A percentile compares a stretch with the other conserved stretches of the same genome.
Evolutionary conservation across 2,329 filamentous ascomycete species (phyloP).

Genomic region (Fusarium denticulatum): DNA sequence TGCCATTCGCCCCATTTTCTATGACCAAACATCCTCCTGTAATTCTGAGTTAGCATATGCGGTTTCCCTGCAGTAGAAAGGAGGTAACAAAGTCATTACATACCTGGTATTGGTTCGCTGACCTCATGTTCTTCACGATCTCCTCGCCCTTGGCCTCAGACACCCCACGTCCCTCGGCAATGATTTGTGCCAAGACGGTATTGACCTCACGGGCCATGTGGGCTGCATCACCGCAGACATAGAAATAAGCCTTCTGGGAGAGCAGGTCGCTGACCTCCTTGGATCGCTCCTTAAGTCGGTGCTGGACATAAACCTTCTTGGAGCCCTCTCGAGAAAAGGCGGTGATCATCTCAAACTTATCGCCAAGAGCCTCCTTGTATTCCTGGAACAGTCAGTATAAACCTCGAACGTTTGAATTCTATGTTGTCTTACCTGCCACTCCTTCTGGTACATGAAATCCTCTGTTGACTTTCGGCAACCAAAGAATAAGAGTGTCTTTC

Average conservation of each 20-base stretch:
- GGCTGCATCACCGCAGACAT: slow-evolving; percentile 96
- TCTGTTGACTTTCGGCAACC: slow-evolving; percentile 89
- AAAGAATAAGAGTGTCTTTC: slow-evolving; percentile 91
- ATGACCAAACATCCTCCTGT: slow-evolving; percentile 79
- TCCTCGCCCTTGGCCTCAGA: slow-evolving; percentile 91
- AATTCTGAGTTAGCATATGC: slow-evolving; percentile 27
- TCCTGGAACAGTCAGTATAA: slow-evolving; percentile 63
- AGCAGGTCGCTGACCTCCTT: slow-evolving; percentile 89
- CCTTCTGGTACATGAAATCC: slow-evolving; percentile 90
- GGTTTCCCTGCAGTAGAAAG: background rate
- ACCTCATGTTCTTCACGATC: slow-evolving; percentile 95
- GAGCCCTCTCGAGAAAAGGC: slow-evolving; percentile 91
- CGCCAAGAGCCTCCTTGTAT: slow-evolving; percentile 84
- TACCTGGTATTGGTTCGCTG: slow-evolving; percentile 95
- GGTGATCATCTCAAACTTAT: slow-evolving; percentile 89
- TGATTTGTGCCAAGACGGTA: slow-evolving; percentile 83
- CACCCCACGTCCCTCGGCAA: slow-evolving; percentile 83
- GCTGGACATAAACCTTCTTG: slow-evolving; percentile 97
- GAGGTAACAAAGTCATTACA: slow-evolving; percentile 40
- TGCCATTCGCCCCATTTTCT: slow-evolving; percentile 40
- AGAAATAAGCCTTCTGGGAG: slow-evolving; percentile 89
- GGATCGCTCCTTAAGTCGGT: slow-evolving; percentile 84
- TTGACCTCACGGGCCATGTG: slow-evolving; percentile 98
- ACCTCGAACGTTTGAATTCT: too few species aligned
- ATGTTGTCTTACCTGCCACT: slow-evolving; percentile 81